Percentiles rank a stretch among this genome's conserved stretches.
These are phyloP conservation scores for Cokeromyces recurvatus DNA, from an alignment of 371 early-diverging fungal species.

Conservation along the genomic window DNA sequence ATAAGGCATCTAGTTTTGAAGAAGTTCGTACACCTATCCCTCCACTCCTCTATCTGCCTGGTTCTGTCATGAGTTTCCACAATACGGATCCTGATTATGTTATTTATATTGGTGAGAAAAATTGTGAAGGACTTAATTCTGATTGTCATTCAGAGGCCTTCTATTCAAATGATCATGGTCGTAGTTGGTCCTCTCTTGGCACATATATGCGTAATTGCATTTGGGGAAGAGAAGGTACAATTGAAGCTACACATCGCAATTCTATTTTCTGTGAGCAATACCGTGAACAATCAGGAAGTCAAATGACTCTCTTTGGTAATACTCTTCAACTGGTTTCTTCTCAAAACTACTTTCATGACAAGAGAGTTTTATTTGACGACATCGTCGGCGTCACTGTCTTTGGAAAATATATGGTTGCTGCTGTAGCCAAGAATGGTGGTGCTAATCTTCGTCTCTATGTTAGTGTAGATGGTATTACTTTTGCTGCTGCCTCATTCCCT, in stretches of 20 bases:
- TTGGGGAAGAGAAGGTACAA: slow-evolving; percentile 66
- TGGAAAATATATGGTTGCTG: slow-evolving; percentile 81
- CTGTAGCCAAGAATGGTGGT: slow-evolving; percentile 50
- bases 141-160: slow-evolving; percentile 72
- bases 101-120: slow-evolving; percentile 67
- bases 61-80: slow-evolving; percentile 76
- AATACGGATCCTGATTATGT: slow-evolving; percentile 70
- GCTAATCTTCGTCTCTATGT: slow-evolving; percentile 60
- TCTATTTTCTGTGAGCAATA: slow-evolving; percentile 72
- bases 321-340: slow-evolving; percentile 52
- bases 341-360: slow-evolving; percentile 51
- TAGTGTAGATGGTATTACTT: slow-evolving; percentile 67
- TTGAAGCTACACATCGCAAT: slow-evolving; percentile 43
- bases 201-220: slow-evolving; percentile 73
- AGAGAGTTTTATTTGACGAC: slow-evolving; percentile 50
- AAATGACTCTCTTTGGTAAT: slow-evolving; percentile 38
- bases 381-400: slow-evolving; percentile 75
- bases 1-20: slow-evolving; percentile 65
- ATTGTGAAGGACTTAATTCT: slow-evolving; percentile 36
- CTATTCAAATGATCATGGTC: slow-evolving; percentile 69
- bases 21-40: slow-evolving; percentile 50
- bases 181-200: slow-evolving; percentile 64
- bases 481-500: slow-evolving; percentile 78
- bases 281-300: slow-evolving; percentile 56
- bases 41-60: slow-evolving; percentile 46